A percentile compares a stretch with the other conserved stretches of the same genome.
Conservation (phyloP, 768 basidiomycete species). For the Leccinum olivaceopallidum region DNA sequence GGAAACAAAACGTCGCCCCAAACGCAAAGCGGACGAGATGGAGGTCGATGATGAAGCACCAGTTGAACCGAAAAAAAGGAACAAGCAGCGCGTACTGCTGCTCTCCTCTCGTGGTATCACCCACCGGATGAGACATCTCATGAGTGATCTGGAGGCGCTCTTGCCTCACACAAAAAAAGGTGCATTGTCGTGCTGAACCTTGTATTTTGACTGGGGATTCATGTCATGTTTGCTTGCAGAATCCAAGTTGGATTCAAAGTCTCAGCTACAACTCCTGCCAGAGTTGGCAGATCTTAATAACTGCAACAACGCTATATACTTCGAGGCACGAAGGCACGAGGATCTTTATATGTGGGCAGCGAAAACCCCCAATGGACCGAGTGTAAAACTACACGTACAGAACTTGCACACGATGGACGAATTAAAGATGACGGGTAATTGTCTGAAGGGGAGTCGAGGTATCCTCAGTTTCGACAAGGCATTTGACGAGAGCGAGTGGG, state of each 20-base stretch:
- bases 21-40: constrained; percentile 65
- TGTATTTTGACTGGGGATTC: not conserved
- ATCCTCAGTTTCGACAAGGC: constrained; percentile 88
- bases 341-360: constrained; percentile 97
- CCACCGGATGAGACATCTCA: constrained; percentile 94
- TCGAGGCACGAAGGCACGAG: constrained; percentile 94
- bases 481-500: constrained; percentile 90
- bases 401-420: constrained; percentile 99
- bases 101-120: constrained; percentile 94
- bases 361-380: constrained; percentile 97
- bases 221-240: constrained; percentile 48
- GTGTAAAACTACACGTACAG: constrained; percentile 96
- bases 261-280: constrained; percentile 87
- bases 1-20: constrained; percentile 45
- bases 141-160: constrained; percentile 89
- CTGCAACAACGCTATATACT: constrained; percentile 97
- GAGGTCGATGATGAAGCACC: constrained; percentile 54
- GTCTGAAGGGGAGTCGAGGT: constrained; percentile 92
- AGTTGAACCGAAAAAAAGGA: constrained; percentile 57
- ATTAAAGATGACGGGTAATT: constrained; percentile 99
- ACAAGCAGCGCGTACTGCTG: constrained; percentile 94
- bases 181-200: constrained; percentile 37
- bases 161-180: constrained; percentile 98
- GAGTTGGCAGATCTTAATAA: constrained; percentile 97
- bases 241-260: constrained; percentile 96